Evolutionary conservation across 176 grass and related monocot genomes (phyloP), one percentile per base, ranked within the genome.

Genomic region (Triticum urartu): DNA sequence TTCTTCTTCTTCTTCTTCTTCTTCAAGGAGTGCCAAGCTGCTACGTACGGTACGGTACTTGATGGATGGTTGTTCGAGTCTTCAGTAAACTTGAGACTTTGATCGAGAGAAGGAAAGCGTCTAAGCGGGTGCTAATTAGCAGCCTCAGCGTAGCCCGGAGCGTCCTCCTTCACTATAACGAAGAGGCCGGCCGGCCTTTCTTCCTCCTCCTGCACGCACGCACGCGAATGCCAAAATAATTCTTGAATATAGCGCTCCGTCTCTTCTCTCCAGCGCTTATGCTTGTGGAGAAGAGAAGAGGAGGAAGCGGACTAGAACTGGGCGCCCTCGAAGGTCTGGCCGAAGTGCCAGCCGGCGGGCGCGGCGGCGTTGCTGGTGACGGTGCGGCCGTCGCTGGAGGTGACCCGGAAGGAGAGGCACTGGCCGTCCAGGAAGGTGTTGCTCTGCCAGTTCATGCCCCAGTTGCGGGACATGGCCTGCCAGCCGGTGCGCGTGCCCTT

Each of bases 361-460:
- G 2, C 90, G 72, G 70, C 86, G 86, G 77, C 71, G 78, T 78
- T 81, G 82, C 86, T 91, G 86, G 82, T 82, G 82, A 91, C 70
- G 54, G 78, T 82, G 91, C 91, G 91, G 66, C 91, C 84, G 68
- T 92, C 91, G 79, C 87, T 90, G 54, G 87, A 15, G 75, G 80
- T 80, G 87, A 87, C 87, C 73, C 74, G 59, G 87, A 92, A 92
- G n/a, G 90, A 92, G 45, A 92, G 90, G 84, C 67, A 74, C 80
- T 92, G 90, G 3, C 87, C 12, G 84, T 92, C 90, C 1, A 92
- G 84, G 62, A 47, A 3, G 3, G 87, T 9, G 87, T 89, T 89
- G 87, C 87, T 92, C 90, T 92, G 90, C 90, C 90, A 92, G 87
- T 92, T 92, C 87, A 84, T 84, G 75, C 90, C 90, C 90, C 90